Percentiles rank a stretch among this genome's conserved stretches.
Evolutionary conservation across 2,329 filamentous ascomycete species (phyloP).

Genomic region (Fusarium sp.): DNA sequence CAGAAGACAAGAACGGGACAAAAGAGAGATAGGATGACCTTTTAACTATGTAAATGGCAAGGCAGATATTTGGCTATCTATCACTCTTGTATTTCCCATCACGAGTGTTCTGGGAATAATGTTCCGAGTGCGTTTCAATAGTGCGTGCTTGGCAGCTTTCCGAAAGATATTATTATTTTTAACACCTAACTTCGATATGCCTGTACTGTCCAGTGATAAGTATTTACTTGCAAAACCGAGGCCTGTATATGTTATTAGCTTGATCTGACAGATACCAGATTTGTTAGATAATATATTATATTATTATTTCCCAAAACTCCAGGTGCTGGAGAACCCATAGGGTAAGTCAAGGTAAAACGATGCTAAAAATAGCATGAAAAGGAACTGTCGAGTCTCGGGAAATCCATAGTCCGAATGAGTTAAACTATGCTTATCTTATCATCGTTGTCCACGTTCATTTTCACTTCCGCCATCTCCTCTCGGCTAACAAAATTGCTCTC

Average conservation of each 20-base stretch:
- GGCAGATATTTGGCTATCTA: no score
- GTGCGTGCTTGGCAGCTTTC: accelerated
- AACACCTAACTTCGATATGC: accelerated
- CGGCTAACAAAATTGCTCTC: background rate
- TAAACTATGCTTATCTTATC: background rate
- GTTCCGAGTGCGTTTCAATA: accelerated
- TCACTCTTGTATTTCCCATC: background rate
- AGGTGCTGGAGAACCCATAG: background rate
- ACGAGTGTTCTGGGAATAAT: accelerated
- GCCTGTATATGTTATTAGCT: accelerated
- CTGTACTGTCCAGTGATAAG: accelerated
- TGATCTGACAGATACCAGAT: accelerated
- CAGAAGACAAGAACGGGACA: no score
- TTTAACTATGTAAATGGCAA: background rate
- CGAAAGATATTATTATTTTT: accelerated
- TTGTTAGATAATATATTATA: background rate
- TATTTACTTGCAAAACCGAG: accelerated
- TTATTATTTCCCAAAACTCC: background rate
- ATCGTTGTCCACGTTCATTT: background rate
- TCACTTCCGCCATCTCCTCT: background rate
- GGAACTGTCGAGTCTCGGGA: background rate
- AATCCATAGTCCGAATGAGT: background rate
- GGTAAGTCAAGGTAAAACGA: background rate
- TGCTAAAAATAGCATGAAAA: background rate
- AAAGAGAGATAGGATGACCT: background rate